Evolutionary conservation across 306 rosid species (phyloP), one percentile per base, ranked within the genome.

Genomic region (Pyrus communis): DNA sequence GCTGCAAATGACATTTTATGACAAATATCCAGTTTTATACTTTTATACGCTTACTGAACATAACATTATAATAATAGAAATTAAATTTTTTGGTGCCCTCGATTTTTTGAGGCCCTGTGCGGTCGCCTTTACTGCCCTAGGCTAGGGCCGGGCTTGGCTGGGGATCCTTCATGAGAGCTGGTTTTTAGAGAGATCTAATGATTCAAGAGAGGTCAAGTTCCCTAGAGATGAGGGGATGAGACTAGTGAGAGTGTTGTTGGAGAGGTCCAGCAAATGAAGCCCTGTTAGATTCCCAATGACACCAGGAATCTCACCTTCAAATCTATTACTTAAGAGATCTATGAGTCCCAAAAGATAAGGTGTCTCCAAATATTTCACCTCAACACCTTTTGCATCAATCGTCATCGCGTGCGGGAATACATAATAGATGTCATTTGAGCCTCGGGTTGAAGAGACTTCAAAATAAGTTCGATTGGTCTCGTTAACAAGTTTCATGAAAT

Each of bases 101-200:
- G 2, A 25, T 25, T 25, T 25, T 25, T 25, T 25, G 27, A 25
- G 27, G 27, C 27, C 27, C 2, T 25, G 27, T 25, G 27, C 27
- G 27, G 27, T 25, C 27, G 27, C 27, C 27, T 2, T 25, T 25
- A 25, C 27, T 25, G 2, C 27, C 27, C 2, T 25, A 25, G 27
- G 27, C 27, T 25, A 25, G 27, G 27, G 27, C 27, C 27, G 27
- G 27, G 2, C 27, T 25, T 25, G 27, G 10, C 9, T 2, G 30
- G 84, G 77, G 54, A 81, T 81, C 62, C 2, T 30, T 69, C 80
- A 58, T 5, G 74, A 71, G 55, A 81, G 69, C 46, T 55, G 22
- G 31, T 81, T 81, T 1, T 12, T 2, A 22, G 77, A 81, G 10
- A 76, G 70, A 38, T 81, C 77, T 8, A 81, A 42, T 0, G 80